phyloP scores from a whole-genome alignment of 257 asterid genomes.

The Haberlea rhodopensis region DNA sequence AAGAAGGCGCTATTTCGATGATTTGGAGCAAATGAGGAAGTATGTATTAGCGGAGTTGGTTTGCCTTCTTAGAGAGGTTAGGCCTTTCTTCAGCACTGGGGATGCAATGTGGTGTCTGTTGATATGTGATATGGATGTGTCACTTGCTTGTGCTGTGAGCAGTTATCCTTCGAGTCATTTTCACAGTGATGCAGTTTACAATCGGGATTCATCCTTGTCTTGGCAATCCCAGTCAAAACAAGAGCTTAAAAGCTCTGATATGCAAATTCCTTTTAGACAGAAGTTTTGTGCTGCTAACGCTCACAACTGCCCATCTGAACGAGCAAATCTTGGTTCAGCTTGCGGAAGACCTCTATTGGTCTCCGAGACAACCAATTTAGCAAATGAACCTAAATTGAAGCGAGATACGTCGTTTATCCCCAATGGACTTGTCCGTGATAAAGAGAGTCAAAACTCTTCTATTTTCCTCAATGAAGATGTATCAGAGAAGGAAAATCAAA shows the following conservation, averaged over 20 bases:
- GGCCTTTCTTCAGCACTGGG: conserved; percentile 87
- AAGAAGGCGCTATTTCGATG: conserved; percentile 67
- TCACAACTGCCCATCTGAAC: conserved; percentile 40
- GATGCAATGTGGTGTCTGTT: conserved; percentile 99
- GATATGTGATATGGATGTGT: conserved; percentile 86
- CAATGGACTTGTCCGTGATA: conserved; percentile 31
- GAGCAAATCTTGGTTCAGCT: conserved; percentile 25
- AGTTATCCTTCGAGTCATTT: conserved; percentile 53
- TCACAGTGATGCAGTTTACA: conserved; percentile 34
- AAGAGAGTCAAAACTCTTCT: conserved; percentile 31
- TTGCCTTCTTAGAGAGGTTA: conserved; percentile 75
- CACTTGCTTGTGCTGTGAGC: conserved; percentile 90
- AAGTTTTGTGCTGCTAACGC: conserved; percentile 38
- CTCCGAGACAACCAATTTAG: conserved; percentile 32
- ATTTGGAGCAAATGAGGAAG: conserved; percentile 77
- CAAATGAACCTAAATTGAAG: conserved; percentile 30
- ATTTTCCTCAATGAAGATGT: conserved; percentile 28
- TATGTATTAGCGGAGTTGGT: conserved; percentile 89
- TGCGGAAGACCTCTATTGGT: conserved; percentile 34
- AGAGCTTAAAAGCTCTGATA: conserved; percentile 43
- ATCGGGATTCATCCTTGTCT: conserved; percentile 36
- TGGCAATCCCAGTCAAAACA: conserved; percentile 34
- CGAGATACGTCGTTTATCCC: conserved; percentile 26
- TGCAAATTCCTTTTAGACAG: conserved; percentile 39
- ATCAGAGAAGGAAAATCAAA: conserved; percentile 33